A percentile compares a stretch with the other conserved stretches of the same genome.
Evolutionary conservation across 805 yeast genomes (phyloP).

Genomic region (Wickerhamiella nectarea): DNA sequence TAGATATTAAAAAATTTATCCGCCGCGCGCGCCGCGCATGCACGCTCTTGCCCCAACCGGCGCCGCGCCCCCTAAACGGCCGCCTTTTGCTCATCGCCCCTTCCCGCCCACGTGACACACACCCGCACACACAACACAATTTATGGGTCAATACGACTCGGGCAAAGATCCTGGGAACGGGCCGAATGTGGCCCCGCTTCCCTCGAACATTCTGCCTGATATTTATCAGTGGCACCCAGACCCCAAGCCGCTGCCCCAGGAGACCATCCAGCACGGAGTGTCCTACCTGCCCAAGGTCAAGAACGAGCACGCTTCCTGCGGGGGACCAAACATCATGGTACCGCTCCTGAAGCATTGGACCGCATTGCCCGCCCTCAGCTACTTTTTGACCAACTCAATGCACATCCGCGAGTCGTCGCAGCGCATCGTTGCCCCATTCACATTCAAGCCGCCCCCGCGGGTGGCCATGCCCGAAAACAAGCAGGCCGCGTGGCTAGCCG

Average conservation of each 20-base stretch:
- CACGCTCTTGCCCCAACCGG: too few species aligned
- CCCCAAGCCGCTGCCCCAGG: conserved; percentile 34
- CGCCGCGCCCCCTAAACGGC: background rate
- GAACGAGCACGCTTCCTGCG: conserved; percentile 58
- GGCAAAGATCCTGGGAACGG: conserved; percentile 21
- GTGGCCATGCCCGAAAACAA: conserved; percentile 83
- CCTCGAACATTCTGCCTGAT: conserved; percentile 43
- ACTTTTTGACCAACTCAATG: conserved; percentile 36
- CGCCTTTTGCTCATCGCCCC: background rate
- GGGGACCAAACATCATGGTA: conserved; percentile 35
- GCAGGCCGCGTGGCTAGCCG: conserved; percentile 73
- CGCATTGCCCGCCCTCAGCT: conserved; percentile 36
- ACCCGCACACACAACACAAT: background rate
- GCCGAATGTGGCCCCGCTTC: conserved; percentile 28
- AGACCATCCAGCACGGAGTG: conserved; percentile 55
- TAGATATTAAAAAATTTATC: too few species aligned
- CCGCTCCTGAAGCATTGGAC: conserved; percentile 29
- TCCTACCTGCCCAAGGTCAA: conserved; percentile 46
- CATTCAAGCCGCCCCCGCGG: conserved; percentile 72
- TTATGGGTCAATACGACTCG: background rate
- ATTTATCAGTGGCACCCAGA: conserved; percentile 56
- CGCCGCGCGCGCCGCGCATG: too few species aligned
- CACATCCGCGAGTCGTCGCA: conserved; percentile 34
- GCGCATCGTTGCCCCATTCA: conserved; percentile 35
- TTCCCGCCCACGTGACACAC: background rate